phyloP scores from a whole-genome alignment of 2,329 filamentous ascomycete species.

The Periconia digitata region DNA sequence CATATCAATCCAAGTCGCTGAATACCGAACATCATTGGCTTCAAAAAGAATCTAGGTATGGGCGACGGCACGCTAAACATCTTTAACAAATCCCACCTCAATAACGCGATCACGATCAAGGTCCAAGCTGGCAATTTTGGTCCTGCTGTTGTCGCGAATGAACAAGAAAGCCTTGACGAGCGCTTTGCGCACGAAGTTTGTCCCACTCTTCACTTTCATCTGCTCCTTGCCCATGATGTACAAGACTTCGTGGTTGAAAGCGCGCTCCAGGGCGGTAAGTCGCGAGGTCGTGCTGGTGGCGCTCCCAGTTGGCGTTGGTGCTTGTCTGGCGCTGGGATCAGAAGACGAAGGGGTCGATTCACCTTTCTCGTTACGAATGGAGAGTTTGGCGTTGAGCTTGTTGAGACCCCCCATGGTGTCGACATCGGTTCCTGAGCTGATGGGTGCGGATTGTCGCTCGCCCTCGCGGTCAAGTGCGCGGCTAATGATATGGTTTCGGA shows the following conservation, averaged over 20 bases:
- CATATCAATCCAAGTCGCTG: no score
- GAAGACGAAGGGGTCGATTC: slow-evolving; percentile 5
- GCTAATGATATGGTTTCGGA: slow-evolving; percentile 46
- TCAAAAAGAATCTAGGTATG: no score
- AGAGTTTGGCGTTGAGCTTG: slow-evolving; percentile 11
- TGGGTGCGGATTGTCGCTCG: slow-evolving; percentile 16
- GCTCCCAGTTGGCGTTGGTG: slow-evolving; percentile 15
- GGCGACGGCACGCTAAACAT: slow-evolving; percentile 53
- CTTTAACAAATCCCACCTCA: slow-evolving; percentile 70
- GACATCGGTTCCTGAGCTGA: slow-evolving; percentile 6
- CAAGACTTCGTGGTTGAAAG: slow-evolving; percentile 51
- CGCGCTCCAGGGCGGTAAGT: slow-evolving; percentile 43
- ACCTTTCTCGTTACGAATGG: slow-evolving; percentile 10
- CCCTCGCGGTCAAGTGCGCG: slow-evolving; percentile 31
- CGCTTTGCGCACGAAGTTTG: slow-evolving; percentile 48
- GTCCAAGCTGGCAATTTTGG: slow-evolving; percentile 65
- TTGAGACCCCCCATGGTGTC: slow-evolving; percentile 3
- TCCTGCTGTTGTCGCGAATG: slow-evolving; percentile 65
- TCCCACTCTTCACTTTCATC: slow-evolving; percentile 44
- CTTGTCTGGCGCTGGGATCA: slow-evolving; percentile 7
- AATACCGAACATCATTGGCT: not conserved
- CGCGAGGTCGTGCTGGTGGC: slow-evolving; percentile 26
- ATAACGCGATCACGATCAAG: slow-evolving; percentile 63
- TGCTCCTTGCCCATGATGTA: slow-evolving; percentile 59
- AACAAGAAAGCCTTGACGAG: slow-evolving; percentile 62